Base-by-base conservation (phyloP, 176 grass and related monocot genomes). In the Hordeum vulgare region DNA sequence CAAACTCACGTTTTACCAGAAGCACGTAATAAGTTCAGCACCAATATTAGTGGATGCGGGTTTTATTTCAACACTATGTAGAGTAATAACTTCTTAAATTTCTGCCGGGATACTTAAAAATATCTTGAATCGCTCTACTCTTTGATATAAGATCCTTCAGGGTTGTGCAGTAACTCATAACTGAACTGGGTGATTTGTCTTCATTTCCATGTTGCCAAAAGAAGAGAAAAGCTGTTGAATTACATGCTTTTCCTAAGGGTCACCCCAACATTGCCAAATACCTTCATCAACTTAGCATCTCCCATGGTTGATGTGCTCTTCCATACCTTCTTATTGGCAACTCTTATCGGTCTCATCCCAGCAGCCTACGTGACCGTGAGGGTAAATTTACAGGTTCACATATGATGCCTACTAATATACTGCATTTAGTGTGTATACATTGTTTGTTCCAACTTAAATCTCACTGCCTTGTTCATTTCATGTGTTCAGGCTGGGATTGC, bases 261-360 rank as follows among this genome's bases (percentile, higher is more conserved):
- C 33, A 99, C 96, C 33, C 96, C 96, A 29, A 94, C 93, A 72
- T 91, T 99, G 89, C 96, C 96, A 57, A 96, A 99, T 83, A 99
- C 96, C 26, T 99, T 99, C 82, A 99, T 99, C 59, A 99, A 99
- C 86, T 87, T 99, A 24, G 96, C 96, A 82, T 99, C 96, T 20
- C 96, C 96, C 11, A 99, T 99, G 71, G 96, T 99, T 41, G 91
- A 99, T 56, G 96, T 99, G 20, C 96, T 93, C 28, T 99, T 92
- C 63, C 96, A 91, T 86, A 99, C 80, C 56, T 99, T 99, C 76
- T 66, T 99, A 74, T 47, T 92, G 80, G 96, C 82, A 61, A 99
- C 96, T 31, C 72, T 94, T n/a, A 88, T 99, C 83, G 96, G 96
- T 78, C 87, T 99, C 42, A 90, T 96, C n/a, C n/a, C n/a, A n/a